phyloP scores from a whole-genome alignment of 805 yeast species.

The Grigorovia transvaalensis region DNA sequence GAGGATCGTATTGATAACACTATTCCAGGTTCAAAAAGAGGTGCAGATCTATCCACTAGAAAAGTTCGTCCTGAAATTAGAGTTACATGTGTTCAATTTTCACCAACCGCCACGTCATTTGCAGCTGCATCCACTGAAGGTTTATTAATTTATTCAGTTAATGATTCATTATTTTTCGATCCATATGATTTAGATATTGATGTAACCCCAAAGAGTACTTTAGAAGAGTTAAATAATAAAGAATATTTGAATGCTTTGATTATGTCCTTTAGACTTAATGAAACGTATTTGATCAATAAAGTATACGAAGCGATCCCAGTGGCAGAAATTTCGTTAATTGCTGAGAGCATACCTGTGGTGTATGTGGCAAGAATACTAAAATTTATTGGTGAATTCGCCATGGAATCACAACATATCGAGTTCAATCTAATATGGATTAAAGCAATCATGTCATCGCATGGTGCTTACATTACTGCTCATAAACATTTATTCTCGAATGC shows the following conservation, averaged over 20 bases:
- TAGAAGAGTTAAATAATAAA: constrained; percentile 46
- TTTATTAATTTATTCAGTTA: constrained; percentile 67
- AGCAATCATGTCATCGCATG: constrained; percentile 59
- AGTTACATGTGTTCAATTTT: constrained; percentile 66
- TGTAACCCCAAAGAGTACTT: constrained; percentile 70
- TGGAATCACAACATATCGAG: constrained; percentile 75
- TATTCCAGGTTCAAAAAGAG: constrained; percentile 78
- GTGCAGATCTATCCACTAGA: constrained; percentile 70
- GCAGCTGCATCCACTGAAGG: constrained; percentile 97
- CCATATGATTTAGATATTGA: constrained; percentile 93
- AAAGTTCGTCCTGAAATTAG: constrained; percentile 72
- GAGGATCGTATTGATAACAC: constrained; percentile 69
- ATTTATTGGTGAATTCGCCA: constrained; percentile 58
- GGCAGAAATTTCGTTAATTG: constrained; percentile 57
- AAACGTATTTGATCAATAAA: constrained; percentile 55
- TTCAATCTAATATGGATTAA: constrained; percentile 77
- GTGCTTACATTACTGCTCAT: constrained; percentile 55
- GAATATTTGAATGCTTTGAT: constrained; percentile 66
- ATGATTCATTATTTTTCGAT: constrained; percentile 67
- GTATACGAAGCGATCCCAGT: constrained; percentile 67
- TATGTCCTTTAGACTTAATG: constrained; percentile 91
- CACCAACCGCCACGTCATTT: constrained; percentile 84
- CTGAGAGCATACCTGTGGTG: constrained; percentile 62
- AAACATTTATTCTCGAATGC: constrained; percentile 54
- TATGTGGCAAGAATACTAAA: constrained; percentile 58